These are phyloP conservation scores for Penicillium sp. DNA, from an alignment of 2,329 filamentous ascomycete genomes.

Conservation along the genomic window DNA sequence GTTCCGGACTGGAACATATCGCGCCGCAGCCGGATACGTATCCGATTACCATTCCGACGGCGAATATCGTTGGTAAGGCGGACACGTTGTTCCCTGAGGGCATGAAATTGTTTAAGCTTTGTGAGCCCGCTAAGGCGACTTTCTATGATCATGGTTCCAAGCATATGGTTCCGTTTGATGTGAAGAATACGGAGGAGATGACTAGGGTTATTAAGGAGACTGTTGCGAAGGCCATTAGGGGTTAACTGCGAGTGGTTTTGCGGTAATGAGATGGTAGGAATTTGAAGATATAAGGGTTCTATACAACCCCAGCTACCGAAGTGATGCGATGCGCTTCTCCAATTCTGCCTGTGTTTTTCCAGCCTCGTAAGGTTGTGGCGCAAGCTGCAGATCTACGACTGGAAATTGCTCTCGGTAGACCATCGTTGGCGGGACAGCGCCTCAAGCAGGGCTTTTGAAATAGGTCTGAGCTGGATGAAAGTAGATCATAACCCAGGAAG, in stretches of 20 bases:
- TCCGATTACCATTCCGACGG: conserved; percentile 37
- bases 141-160: conserved; percentile 40
- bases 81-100: conserved; percentile 35
- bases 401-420: not conserved
- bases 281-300: not conserved
- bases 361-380: not conserved
- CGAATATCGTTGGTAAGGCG: conserved; percentile 40
- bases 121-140: conserved; percentile 32
- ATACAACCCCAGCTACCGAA: not conserved
- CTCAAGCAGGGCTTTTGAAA: too few relatives aligned
- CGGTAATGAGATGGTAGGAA: not conserved
- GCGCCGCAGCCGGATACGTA: conserved; percentile 15
- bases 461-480: too few relatives aligned
- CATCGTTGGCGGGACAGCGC: not conserved
- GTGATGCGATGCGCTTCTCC: not conserved
- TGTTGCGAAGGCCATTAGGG: conserved; percentile 23
- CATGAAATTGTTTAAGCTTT: conserved; percentile 35
- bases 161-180: conserved; percentile 37
- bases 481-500: too few relatives aligned
- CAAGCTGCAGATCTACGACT: too few relatives aligned
- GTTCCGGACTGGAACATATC: conserved; percentile 22
- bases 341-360: not conserved
- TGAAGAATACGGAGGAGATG: conserved; percentile 31
- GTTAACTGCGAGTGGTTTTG: not conserved
- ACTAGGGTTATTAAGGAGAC: conserved; percentile 28